A percentile compares a stretch with the other conserved stretches of the same genome.
Evolutionary conservation across 2,329 filamentous ascomycete species (phyloP).

Genomic region (Fusarium sp.): DNA sequence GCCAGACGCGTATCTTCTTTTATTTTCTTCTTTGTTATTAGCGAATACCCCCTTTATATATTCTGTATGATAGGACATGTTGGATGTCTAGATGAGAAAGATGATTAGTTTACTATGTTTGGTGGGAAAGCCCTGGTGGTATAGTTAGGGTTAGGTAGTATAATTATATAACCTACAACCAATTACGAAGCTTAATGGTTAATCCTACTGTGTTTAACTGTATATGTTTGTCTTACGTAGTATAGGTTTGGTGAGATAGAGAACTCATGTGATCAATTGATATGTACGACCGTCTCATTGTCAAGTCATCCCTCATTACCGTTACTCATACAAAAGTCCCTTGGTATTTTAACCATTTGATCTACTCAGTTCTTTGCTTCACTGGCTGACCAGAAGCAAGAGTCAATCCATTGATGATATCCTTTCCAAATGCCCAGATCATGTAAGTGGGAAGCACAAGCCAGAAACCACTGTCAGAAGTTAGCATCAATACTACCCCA

Average conservation of each 20-base stretch:
- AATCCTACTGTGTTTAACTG: background rate
- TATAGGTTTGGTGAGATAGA: background rate
- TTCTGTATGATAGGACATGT: conserved; percentile 20
- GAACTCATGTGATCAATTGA: conserved; percentile 4
- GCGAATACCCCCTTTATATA: conserved; percentile 43
- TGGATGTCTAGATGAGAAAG: conserved; percentile 32
- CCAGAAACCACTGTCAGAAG: conserved; percentile 62
- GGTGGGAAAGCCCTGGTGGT: background rate
- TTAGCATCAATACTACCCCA: background rate
- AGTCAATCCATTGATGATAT: conserved; percentile 61
- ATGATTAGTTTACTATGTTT: conserved; percentile 29
- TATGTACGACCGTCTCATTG: background rate
- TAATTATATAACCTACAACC: background rate
- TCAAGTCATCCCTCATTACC: conserved; percentile 21
- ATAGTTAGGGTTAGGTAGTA: background rate
- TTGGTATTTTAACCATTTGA: background rate
- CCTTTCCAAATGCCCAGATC: conserved; percentile 60
- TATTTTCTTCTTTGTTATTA: conserved; percentile 15
- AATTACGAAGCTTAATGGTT: background rate
- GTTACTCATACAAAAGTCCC: background rate
- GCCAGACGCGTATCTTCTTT: conserved; percentile 19
- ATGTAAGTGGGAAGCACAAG: conserved; percentile 65
- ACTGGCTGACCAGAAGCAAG: conserved; percentile 51
- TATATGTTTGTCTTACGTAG: background rate
- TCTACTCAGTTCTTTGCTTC: conserved; percentile 2